A percentile compares a stretch with the other conserved stretches of the same genome.
Evolutionary conservation across 306 rosid species (phyloP).

Genomic region (Glycine soja): DNA sequence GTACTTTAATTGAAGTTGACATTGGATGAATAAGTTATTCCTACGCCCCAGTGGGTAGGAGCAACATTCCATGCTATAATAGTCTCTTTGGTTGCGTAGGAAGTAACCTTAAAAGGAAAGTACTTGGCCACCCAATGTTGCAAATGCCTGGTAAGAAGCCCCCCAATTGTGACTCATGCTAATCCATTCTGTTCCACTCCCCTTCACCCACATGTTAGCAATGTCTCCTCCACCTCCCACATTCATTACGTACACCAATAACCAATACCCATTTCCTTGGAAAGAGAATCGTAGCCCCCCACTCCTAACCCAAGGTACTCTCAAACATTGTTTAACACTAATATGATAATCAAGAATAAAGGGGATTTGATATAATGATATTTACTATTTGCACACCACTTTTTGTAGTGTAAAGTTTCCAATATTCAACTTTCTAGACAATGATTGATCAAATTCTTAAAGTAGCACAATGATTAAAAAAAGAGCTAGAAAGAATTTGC

Average conservation of each 20-base stretch:
- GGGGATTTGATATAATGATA: background rate
- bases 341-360: background rate
- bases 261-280: slow-evolving; percentile 92
- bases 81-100: slow-evolving; percentile 75
- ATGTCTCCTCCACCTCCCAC: slow-evolving; percentile 94
- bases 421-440: background rate
- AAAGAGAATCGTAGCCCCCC: slow-evolving; percentile 76
- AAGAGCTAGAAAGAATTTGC: background rate
- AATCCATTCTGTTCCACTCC: slow-evolving; percentile 76
- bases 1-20: slow-evolving; percentile 61
- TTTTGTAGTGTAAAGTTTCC: background rate
- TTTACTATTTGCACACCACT: background rate
- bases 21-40: slow-evolving; percentile 65
- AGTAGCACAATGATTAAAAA: background rate
- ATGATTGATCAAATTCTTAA: background rate
- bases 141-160: slow-evolving; percentile 91
- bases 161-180: slow-evolving; percentile 98
- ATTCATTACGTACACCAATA: slow-evolving; percentile 89
- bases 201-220: slow-evolving; percentile 74
- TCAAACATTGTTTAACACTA: slow-evolving; percentile 18
- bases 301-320: slow-evolving; percentile 70
- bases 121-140: slow-evolving; percentile 68
- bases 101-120: slow-evolving; percentile 80
- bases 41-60: slow-evolving; percentile 71
- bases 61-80: slow-evolving; percentile 68